A percentile compares a stretch with the other conserved stretches of the same genome.
phyloP scores from a whole-genome alignment of 2,329 filamentous ascomycete species.

The Nemania bipapillata region DNA sequence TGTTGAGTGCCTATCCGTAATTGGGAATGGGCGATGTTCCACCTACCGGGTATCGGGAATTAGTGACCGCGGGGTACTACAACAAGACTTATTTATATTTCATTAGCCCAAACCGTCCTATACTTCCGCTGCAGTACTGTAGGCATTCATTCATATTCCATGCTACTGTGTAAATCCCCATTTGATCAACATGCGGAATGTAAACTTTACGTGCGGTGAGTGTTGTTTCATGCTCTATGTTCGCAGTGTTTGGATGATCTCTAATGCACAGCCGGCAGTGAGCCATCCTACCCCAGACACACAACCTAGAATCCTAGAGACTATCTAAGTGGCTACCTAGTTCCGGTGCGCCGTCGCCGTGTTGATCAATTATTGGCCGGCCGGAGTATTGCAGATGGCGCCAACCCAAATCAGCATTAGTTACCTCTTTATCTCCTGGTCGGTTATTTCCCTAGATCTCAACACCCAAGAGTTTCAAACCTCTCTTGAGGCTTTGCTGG shows the following conservation, averaged over 20 bases:
- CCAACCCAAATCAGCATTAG: slow-evolving; percentile 3
- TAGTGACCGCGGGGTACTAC: not conserved
- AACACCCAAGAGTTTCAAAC: too few relatives aligned
- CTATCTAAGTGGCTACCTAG: not conserved
- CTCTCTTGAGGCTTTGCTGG: too few relatives aligned
- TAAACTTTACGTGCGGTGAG: not conserved
- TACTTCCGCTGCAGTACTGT: too few relatives aligned
- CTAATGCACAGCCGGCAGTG: slow-evolving; percentile 8
- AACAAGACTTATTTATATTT: not conserved
- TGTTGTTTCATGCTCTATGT: not conserved
- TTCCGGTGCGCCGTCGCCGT: not conserved
- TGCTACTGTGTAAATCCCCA: too few relatives aligned
- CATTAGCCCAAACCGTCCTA: too few relatives aligned
- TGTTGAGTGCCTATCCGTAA: not conserved
- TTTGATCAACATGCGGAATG: too few relatives aligned
- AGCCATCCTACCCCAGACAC: not conserved
- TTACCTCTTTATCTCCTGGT: not conserved
- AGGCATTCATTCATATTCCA: too few relatives aligned
- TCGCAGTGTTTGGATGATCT: not conserved
- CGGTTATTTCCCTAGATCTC: not conserved
- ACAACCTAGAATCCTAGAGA: not conserved
- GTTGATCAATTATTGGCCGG: not conserved
- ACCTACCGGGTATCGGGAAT: not conserved
- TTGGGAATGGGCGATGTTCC: not conserved
- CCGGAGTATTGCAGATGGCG: not conserved